phyloP scores from a whole-genome alignment of 1,139 yeast genomes.

The Magnusiomyces clavatus region DNA sequence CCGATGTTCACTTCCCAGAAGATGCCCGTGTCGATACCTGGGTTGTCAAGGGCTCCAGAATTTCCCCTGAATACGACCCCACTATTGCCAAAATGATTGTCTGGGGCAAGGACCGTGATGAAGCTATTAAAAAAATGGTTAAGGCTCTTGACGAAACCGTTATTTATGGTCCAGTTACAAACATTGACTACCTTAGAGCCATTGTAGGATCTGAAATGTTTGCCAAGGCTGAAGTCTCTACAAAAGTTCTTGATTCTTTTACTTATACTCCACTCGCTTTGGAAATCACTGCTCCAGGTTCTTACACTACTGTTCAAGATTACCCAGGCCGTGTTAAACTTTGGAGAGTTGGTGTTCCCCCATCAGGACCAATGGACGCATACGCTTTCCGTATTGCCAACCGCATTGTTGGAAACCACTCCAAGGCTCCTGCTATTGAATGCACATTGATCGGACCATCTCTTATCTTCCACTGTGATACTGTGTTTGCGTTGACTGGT shows the following conservation, averaged over 20 bases:
- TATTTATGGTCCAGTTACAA: constrained; percentile 81
- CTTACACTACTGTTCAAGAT: constrained; percentile 92
- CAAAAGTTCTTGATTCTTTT: constrained; percentile 80
- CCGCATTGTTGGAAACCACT: constrained; percentile 79
- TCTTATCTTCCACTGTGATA: constrained; percentile 70
- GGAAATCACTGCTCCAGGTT: constrained; percentile 81
- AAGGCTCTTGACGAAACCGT: constrained; percentile 80
- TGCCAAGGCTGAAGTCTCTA: constrained; percentile 71
- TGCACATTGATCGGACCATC: constrained; percentile 84
- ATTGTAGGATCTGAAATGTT: constrained; percentile 82
- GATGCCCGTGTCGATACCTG: constrained; percentile 94
- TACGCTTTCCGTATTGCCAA: constrained; percentile 86
- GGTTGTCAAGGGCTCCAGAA: constrained; percentile 83
- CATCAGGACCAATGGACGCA: constrained; percentile 97
- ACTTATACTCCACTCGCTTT: constrained; percentile 75
- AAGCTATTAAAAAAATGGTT: constrained; percentile 68
- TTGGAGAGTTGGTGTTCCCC: constrained; percentile 94
- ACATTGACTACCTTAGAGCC: constrained; percentile 79
- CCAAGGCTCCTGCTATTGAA: constrained; percentile 81
- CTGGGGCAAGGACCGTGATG: constrained; percentile 80
- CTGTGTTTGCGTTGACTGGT: constrained; percentile 78
- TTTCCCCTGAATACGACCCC: constrained; percentile 94
- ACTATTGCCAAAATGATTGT: constrained; percentile 94
- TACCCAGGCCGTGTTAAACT: constrained; percentile 86
- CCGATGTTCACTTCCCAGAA: constrained; percentile 74